Conservation (phyloP, 257 asterid species). For the Capsicum rhomboideum region DNA sequence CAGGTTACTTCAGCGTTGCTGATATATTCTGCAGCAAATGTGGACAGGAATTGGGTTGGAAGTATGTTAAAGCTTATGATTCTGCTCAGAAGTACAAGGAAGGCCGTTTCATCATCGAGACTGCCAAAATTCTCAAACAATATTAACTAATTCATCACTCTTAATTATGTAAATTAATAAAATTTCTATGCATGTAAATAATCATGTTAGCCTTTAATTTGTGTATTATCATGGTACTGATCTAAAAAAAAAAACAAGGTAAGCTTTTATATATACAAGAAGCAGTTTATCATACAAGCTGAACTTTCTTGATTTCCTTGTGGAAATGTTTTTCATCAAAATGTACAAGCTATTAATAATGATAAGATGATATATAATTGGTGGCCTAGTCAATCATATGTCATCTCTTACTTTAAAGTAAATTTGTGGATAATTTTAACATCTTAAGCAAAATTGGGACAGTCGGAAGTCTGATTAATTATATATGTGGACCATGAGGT, state of each 20-base stretch:
- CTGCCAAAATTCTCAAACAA: slow-evolving; percentile 23
- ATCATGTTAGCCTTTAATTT: not conserved
- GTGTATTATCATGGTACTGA: not conserved
- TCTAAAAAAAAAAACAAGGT: not conserved
- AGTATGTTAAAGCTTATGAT: slow-evolving; percentile 23
- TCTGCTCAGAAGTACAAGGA: slow-evolving; percentile 18
- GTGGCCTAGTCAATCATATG: not conserved
- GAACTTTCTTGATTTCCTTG: not conserved
- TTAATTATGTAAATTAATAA: not conserved
- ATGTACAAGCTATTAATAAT: no score
- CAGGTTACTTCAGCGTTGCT: slow-evolving; percentile 14
- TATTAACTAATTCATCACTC: not conserved
- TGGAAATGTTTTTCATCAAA: not conserved
- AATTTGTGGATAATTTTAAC: not conserved
- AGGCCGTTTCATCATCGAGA: slow-evolving; percentile 21
- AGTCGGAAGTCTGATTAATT: not conserved
- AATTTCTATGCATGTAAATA: no score
- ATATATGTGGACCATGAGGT: not conserved
- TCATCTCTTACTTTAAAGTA: not conserved
- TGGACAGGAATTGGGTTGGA: slow-evolving; percentile 24
- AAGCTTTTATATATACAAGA: not conserved
- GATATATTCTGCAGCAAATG: slow-evolving; percentile 15
- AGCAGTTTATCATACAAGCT: not conserved
- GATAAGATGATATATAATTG: no score
- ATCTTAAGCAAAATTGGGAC: not conserved